Conservation (phyloP, 2,329 filamentous ascomycete genomes). For the Trichophaea hybrida region DNA sequence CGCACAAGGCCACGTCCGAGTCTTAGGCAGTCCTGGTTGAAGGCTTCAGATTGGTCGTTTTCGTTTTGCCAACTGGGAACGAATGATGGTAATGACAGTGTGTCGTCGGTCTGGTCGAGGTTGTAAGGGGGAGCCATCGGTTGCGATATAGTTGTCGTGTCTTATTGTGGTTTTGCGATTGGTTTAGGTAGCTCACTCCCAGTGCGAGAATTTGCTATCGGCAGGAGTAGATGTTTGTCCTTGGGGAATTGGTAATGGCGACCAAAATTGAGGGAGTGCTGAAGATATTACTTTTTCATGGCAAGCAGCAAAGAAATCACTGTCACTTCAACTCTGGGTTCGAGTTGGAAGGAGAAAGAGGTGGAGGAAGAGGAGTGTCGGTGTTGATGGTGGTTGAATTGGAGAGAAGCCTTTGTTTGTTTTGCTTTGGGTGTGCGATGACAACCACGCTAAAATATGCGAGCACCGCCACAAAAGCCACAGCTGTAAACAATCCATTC, state of each 20-base stretch:
- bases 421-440: neutral
- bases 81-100: neutral
- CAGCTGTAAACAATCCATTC: neutral
- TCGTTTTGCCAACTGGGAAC: neutral
- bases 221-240: neutral
- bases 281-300: neutral
- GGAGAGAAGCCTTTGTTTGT: neutral
- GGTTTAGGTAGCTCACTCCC: neutral
- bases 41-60: neutral
- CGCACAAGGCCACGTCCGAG: conserved; percentile 22
- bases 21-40: conserved; percentile 16
- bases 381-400: neutral
- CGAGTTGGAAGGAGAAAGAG: neutral
- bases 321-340: neutral
- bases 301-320: neutral
- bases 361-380: neutral
- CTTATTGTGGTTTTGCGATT: neutral
- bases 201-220: neutral
- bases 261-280: neutral
- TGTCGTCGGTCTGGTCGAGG: neutral
- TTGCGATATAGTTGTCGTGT: neutral
- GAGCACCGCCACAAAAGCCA: neutral
- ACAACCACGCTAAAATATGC: neutral
- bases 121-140: neutral
- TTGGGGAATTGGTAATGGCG: neutral